A percentile compares a stretch with the other conserved stretches of the same genome.
These are phyloP conservation scores for Globomyces sp. DNA, from an alignment of 371 early-diverging fungal species.

Conservation along the genomic window DNA sequence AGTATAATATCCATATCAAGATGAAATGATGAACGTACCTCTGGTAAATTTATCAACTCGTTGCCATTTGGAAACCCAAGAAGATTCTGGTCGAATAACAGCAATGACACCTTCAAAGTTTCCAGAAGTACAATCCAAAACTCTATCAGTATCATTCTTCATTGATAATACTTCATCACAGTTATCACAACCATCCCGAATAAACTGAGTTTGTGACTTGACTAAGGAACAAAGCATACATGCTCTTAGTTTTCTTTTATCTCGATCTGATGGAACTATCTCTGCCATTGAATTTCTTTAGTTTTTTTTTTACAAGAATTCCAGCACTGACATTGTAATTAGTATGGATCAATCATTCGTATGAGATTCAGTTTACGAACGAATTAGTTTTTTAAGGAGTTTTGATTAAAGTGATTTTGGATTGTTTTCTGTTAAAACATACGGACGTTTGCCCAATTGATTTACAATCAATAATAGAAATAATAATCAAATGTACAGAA, in stretches of 20 bases:
- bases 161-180: constrained; percentile 82
- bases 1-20: too few relatives aligned
- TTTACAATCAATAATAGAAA: too few relatives aligned
- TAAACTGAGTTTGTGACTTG: constrained; percentile 80
- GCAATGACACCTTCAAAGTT: constrained; percentile 88
- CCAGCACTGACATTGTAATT: too few relatives aligned
- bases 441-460: too few relatives aligned
- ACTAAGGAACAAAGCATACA: constrained; percentile 92
- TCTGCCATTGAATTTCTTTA: constrained; percentile 6
- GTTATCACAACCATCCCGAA: constrained; percentile 85
- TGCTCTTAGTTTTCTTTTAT: constrained; percentile 81
- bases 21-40: constrained; percentile 44
- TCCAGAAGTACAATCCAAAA: constrained; percentile 65
- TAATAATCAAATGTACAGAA: too few relatives aligned
- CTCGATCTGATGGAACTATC: constrained; percentile 25
- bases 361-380: too few relatives aligned
- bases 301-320: neutral
- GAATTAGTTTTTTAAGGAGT: too few relatives aligned
- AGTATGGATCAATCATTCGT: too few relatives aligned
- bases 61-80: constrained; percentile 92
- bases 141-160: constrained; percentile 44
- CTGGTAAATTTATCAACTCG: constrained; percentile 74
- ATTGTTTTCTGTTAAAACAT: too few relatives aligned
- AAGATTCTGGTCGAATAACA: constrained; percentile 72
- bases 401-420: too few relatives aligned